These are phyloP conservation scores for Tricholoma saponaceum DNA, from an alignment of 768 basidiomycete species.

Conservation along the genomic window DNA sequence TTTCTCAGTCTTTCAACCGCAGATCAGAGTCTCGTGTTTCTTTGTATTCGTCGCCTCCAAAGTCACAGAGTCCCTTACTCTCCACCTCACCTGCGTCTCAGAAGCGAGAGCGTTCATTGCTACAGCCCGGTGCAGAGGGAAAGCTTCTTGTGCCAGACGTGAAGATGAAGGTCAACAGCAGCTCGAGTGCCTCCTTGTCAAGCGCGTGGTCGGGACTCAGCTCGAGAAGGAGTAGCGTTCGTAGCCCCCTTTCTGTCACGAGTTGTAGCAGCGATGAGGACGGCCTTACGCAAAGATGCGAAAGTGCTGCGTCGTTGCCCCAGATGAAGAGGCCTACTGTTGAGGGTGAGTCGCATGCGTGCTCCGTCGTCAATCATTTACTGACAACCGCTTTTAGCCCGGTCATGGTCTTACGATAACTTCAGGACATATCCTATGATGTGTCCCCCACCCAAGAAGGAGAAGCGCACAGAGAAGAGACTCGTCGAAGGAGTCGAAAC, in stretches of 20 bases:
- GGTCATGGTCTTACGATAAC: constrained; percentile 77
- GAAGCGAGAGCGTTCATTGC: constrained; percentile 47
- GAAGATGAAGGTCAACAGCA: constrained; percentile 32
- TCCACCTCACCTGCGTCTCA: constrained; percentile 23
- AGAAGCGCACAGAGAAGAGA: constrained; percentile 49
- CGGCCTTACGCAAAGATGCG: constrained; percentile 17
- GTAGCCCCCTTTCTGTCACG: constrained; percentile 29
- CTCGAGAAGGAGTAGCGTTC: constrained; percentile 20
- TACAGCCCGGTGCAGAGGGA: constrained; percentile 61
- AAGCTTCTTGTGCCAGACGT: constrained; percentile 52
- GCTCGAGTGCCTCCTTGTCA: constrained; percentile 35
- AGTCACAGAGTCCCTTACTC: constrained; percentile 32
- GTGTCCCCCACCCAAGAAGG: constrained; percentile 51
- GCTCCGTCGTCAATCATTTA: background rate
- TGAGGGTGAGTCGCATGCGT: constrained; percentile 43
- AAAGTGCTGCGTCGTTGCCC: constrained; percentile 16
- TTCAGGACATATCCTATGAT: constrained; percentile 65
- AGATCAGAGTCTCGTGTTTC: constrained; percentile 48
- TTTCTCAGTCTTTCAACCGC: constrained; percentile 52
- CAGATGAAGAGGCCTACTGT: constrained; percentile 36
- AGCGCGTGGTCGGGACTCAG: constrained; percentile 25
- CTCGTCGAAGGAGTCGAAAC: constrained; percentile 49
- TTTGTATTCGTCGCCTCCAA: constrained; percentile 27
- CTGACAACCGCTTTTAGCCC: constrained; percentile 35
- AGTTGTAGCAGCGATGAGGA: constrained; percentile 28